Evolutionary conservation across 805 yeast genomes (phyloP).

Genomic region (Nakazawaea populi): DNA sequence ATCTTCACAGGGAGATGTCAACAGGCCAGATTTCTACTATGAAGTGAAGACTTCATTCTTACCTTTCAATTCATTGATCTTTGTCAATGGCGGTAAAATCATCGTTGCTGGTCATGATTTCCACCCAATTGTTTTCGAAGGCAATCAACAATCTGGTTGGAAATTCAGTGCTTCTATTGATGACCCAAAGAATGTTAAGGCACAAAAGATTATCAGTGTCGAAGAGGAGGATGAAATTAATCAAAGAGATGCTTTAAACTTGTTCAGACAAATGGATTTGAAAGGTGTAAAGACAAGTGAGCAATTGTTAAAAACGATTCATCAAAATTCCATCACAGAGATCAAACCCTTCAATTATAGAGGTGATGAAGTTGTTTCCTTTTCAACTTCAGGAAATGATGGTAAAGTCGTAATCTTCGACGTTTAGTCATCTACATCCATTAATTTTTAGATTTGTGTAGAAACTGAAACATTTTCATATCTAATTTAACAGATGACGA

Average conservation of each 20-base stretch:
- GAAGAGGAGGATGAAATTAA: constrained; percentile 51
- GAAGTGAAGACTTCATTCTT: constrained; percentile 61
- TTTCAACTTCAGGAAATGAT: constrained; percentile 80
- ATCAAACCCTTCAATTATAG: constrained; percentile 44
- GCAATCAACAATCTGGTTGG: constrained; percentile 60
- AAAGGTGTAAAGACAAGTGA: constrained; percentile 63
- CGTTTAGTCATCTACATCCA: constrained; percentile 23
- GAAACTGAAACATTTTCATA: no score
- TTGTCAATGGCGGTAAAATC: constrained; percentile 59
- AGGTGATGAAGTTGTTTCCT: constrained; percentile 42
- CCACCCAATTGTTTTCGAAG: constrained; percentile 81
- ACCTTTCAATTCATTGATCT: constrained; percentile 76
- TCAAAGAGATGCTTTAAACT: constrained; percentile 77
- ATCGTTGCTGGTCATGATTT: constrained; percentile 91
- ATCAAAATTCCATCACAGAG: constrained; percentile 83
- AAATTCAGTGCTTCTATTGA: constrained; percentile 54
- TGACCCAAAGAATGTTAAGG: constrained; percentile 38
- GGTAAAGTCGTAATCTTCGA: constrained; percentile 83
- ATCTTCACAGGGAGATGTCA: constrained; percentile 42
- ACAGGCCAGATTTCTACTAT: constrained; percentile 52
- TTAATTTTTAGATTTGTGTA: not conserved
- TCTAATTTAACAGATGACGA: no score
- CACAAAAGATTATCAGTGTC: constrained; percentile 18
- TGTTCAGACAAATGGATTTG: constrained; percentile 93
- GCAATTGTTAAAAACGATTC: constrained; percentile 63